Evolutionary conservation across 805 yeast species (phyloP).

Genomic region (Cyberlindnera euphorbiae): DNA sequence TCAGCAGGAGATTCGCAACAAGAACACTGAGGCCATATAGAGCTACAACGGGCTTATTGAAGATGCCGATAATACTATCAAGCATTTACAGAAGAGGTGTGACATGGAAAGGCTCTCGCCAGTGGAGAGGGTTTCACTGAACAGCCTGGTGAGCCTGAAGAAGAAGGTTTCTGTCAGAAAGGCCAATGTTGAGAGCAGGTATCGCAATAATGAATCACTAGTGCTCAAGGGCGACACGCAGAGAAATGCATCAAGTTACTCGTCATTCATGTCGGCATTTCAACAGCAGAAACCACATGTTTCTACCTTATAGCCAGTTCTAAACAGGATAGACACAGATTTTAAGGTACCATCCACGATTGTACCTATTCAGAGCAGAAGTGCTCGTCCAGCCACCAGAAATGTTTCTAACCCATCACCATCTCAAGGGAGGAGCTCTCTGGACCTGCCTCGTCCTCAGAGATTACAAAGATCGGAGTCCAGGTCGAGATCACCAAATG

Average conservation of each 20-base stretch:
- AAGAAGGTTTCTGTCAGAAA: conserved; percentile 16
- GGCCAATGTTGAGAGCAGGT: conserved; percentile 10
- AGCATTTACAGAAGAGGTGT: conserved; percentile 1
- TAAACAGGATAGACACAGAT: too few relatives aligned
- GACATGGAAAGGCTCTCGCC: conserved; percentile 7
- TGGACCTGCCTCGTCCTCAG: conserved; percentile 17
- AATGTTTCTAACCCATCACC: conserved; percentile 2
- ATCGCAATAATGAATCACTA: conserved; percentile 10
- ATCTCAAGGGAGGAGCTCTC: conserved; percentile 8
- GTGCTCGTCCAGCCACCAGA: too few relatives aligned
- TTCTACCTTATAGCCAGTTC: too few relatives aligned
- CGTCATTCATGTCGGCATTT: conserved; percentile 25
- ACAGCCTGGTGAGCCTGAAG: conserved; percentile 17
- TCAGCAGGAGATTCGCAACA: conserved; percentile 23
- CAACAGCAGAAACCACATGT: conserved; percentile 1
- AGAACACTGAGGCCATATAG: conserved; percentile 13
- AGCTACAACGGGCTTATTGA: conserved; percentile 15
- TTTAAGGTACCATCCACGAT: conserved; percentile 12
- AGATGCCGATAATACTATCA: conserved; percentile 9
- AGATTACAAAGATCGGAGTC: conserved; percentile 1
- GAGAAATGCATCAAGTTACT: conserved; percentile 19
- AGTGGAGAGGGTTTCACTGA: conserved; percentile 13
- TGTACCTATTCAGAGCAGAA: too few relatives aligned
- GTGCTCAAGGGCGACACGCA: conserved; percentile 12
- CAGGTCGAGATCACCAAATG: conserved; percentile 9